Conservation (phyloP, 441 rosid genomes). For the Lepidium campestre region DNA sequence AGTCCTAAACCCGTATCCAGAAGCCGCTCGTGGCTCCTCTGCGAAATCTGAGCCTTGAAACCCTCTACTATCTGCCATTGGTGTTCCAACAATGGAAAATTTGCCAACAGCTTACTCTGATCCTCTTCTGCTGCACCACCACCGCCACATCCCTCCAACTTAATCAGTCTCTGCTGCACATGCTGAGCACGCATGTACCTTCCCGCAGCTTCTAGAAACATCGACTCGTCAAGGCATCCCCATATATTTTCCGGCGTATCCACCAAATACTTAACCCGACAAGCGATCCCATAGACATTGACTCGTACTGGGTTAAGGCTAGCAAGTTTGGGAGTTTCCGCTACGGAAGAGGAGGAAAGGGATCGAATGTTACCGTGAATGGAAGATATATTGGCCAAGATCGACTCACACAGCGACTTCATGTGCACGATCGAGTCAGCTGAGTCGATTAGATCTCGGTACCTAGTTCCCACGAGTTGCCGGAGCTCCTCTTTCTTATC, state of each 20-base stretch:
- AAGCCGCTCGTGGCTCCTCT: constrained; percentile 82
- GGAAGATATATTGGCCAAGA: constrained; percentile 59
- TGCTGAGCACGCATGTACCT: constrained; percentile 87
- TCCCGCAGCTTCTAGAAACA: constrained; percentile 87
- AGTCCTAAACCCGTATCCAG: constrained; percentile 59
- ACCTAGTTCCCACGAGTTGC: constrained; percentile 80
- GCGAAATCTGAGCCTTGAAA: constrained; percentile 90
- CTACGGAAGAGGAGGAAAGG: constrained; percentile 50
- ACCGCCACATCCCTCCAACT: constrained; percentile 16
- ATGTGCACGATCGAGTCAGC: constrained; percentile 87
- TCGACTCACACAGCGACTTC: constrained; percentile 78
- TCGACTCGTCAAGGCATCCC: constrained; percentile 95
- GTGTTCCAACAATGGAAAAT: constrained; percentile 83
- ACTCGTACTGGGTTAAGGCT: constrained; percentile 34
- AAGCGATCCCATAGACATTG: constrained; percentile 67
- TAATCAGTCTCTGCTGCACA: constrained; percentile 51
- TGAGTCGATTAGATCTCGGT: constrained; percentile 91
- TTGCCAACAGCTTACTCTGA: constrained; percentile 51
- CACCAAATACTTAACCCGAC: constrained; percentile 89
- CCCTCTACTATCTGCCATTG: constrained; percentile 99
- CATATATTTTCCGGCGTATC: constrained; percentile 98
- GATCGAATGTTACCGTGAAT: constrained; percentile 53
- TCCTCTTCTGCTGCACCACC: constrained; percentile 32
- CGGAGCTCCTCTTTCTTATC: constrained; percentile 93
- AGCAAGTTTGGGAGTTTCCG: constrained; percentile 48